These are phyloP conservation scores for Ophiocordyceps camponoti-saundersi DNA, from an alignment of 2,329 filamentous ascomycete species.

Conservation along the genomic window DNA sequence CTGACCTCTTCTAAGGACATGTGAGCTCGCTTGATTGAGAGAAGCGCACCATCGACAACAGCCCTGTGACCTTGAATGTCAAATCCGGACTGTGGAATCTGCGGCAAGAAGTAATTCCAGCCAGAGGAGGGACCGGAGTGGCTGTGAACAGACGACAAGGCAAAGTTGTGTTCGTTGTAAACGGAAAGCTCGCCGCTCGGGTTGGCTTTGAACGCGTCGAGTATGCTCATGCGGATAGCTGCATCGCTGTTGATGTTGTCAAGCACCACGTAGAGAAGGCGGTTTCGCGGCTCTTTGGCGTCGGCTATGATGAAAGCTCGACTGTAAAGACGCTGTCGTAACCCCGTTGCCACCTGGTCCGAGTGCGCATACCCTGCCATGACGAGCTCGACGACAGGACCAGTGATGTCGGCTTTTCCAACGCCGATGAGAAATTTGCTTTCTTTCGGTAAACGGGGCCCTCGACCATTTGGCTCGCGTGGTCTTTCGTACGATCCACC, in stretches of 20 bases:
- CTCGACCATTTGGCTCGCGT: not conserved
- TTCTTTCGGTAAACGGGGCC: constrained; percentile 2
- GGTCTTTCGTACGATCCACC: no score
- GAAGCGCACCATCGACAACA: constrained; percentile 69
- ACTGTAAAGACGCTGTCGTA: constrained; percentile 77
- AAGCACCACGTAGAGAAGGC: constrained; percentile 78
- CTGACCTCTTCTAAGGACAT: constrained; percentile 23
- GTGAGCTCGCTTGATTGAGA: constrained; percentile 72
- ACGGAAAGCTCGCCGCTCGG: constrained; percentile 56
- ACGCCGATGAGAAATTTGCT: constrained; percentile 33
- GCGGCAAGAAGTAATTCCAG: constrained; percentile 85
- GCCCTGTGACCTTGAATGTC: constrained; percentile 73
- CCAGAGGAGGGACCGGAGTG: constrained; percentile 83
- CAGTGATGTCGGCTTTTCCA: constrained; percentile 41
- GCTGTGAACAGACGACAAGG: constrained; percentile 82
- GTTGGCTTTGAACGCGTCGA: constrained; percentile 46
- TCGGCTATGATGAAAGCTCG: constrained; percentile 77
- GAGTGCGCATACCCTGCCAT: constrained; percentile 84
- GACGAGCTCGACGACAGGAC: constrained; percentile 76
- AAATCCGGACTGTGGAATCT: constrained; percentile 78
- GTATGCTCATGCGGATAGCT: constrained; percentile 70
- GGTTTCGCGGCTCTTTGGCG: constrained; percentile 43
- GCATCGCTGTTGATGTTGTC: constrained; percentile 83
- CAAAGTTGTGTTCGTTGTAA: constrained; percentile 69
- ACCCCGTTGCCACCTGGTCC: constrained; percentile 62